Percentiles rank a stretch among this genome's conserved stretches.
These are phyloP conservation scores for Echium plantagineum DNA, from an alignment of 257 asterid species.

Conservation along the genomic window DNA sequence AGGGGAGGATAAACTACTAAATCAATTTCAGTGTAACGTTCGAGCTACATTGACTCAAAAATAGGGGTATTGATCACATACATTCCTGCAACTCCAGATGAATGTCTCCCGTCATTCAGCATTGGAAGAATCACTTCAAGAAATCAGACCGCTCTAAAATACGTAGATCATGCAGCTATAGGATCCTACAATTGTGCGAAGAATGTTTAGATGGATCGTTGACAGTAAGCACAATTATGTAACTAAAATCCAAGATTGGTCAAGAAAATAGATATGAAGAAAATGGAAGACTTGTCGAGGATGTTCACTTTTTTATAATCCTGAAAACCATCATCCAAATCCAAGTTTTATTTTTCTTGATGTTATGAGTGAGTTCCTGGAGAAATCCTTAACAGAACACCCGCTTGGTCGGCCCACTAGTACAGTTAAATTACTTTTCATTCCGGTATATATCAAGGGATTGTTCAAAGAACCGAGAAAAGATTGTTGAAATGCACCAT, in stretches of 20 bases:
- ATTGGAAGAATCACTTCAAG: background rate
- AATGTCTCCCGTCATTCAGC: background rate
- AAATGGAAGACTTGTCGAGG: background rate
- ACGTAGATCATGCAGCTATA: background rate
- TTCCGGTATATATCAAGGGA: no score
- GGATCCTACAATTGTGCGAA: background rate
- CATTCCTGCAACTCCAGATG: background rate
- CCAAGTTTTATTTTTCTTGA: background rate
- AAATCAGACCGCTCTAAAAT: background rate
- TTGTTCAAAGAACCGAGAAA: no score
- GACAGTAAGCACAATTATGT: background rate
- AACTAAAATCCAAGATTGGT: background rate
- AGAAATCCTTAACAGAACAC: background rate
- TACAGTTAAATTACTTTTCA: no score
- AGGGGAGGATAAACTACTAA: background rate
- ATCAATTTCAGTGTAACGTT: background rate
- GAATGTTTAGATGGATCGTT: no score
- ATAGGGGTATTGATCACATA: background rate
- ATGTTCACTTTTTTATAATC: background rate
- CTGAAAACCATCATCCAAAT: background rate
- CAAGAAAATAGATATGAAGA: background rate
- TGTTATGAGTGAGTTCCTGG: background rate
- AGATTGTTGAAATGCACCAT: no score
- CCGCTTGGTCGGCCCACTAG: no score
- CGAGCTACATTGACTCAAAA: background rate